A percentile compares a stretch with the other conserved stretches of the same genome.
phyloP scores from a whole-genome alignment of 1,284 basidiomycete species.

The Apiotrichum gracile region DNA sequence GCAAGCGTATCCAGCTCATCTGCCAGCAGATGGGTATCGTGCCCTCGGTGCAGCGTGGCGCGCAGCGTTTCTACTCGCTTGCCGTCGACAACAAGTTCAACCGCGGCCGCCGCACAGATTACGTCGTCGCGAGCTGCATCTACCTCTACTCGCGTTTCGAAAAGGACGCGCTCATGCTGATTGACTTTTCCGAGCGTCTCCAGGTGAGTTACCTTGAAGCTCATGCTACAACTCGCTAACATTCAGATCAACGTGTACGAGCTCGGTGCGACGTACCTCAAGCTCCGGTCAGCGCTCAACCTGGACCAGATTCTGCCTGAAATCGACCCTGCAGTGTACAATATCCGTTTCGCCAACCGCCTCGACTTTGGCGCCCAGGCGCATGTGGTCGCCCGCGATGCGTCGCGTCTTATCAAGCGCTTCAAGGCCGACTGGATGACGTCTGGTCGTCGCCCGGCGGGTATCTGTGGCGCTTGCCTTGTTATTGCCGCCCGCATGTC shows the following conservation, averaged over 20 bases:
- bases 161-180: slow-evolving; percentile 88
- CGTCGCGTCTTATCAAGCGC: slow-evolving; percentile 85
- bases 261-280: slow-evolving; percentile 91
- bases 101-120: slow-evolving; percentile 83
- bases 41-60: slow-evolving; percentile 71
- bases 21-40: slow-evolving; percentile 71
- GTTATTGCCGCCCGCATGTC: slow-evolving; percentile 97
- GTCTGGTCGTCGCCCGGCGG: slow-evolving; percentile 87
- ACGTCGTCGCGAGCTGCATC: slow-evolving; percentile 90
- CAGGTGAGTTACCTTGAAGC: slow-evolving; percentile 59
- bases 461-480: slow-evolving; percentile 93
- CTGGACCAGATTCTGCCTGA: slow-evolving; percentile 59
- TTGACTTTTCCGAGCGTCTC: slow-evolving; percentile 91
- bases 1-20: slow-evolving; percentile 72
- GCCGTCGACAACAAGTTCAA: slow-evolving; percentile 92
- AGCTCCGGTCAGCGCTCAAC: slow-evolving; percentile 83
- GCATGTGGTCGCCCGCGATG: slow-evolving; percentile 84
- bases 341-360: slow-evolving; percentile 90
- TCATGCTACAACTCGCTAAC: background rate
- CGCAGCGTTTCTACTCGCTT: slow-evolving; percentile 83
- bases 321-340: slow-evolving; percentile 95
- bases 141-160: slow-evolving; percentile 91
- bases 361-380: slow-evolving; percentile 96
- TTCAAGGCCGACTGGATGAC: slow-evolving; percentile 99
- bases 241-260: slow-evolving; percentile 92